A percentile compares a stretch with the other conserved stretches of the same genome.
Conservation (phyloP, 305 asterid species). For the Withania somnifera region DNA sequence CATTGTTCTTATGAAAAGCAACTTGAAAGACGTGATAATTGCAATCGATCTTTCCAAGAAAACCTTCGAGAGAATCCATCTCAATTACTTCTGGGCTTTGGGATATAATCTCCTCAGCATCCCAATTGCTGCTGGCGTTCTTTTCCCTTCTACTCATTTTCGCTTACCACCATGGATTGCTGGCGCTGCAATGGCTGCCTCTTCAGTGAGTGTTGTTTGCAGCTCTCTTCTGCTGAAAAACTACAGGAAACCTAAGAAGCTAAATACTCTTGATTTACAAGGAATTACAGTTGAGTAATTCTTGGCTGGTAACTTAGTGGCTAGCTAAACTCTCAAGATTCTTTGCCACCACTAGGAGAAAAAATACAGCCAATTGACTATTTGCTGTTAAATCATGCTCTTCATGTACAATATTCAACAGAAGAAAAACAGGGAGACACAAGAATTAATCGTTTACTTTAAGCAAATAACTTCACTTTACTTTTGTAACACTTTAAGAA, state of each 20-base stretch:
- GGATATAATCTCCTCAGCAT: constrained; percentile 66
- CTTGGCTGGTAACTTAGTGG: not conserved
- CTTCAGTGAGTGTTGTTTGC: constrained; percentile 79
- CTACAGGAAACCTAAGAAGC: constrained; percentile 53
- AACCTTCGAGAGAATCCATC: constrained; percentile 58
- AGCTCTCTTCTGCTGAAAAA: constrained; percentile 74
- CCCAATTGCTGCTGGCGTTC: constrained; percentile 83
- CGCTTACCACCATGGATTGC: constrained; percentile 92
- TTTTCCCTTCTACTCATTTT: constrained; percentile 59
- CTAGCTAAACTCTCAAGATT: not conserved
- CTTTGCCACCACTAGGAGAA: not conserved
- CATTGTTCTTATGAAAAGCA: constrained; percentile 73
- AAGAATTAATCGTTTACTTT: not conserved
- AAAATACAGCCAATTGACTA: not conserved
- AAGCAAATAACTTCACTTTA: not conserved
- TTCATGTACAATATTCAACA: not conserved
- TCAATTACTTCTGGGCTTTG: constrained; percentile 75
- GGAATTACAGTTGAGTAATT: not conserved
- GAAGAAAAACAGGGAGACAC: not conserved
- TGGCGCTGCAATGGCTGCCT: constrained; percentile 92
- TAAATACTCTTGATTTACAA: constrained; percentile 13
- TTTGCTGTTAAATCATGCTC: not conserved
- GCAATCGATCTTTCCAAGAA: constrained; percentile 76
- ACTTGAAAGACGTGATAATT: constrained; percentile 73
- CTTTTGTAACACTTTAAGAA: not conserved